Conservation (phyloP, 148 eudicot genomes). For the Vaccinium vitisidaea region DNA sequence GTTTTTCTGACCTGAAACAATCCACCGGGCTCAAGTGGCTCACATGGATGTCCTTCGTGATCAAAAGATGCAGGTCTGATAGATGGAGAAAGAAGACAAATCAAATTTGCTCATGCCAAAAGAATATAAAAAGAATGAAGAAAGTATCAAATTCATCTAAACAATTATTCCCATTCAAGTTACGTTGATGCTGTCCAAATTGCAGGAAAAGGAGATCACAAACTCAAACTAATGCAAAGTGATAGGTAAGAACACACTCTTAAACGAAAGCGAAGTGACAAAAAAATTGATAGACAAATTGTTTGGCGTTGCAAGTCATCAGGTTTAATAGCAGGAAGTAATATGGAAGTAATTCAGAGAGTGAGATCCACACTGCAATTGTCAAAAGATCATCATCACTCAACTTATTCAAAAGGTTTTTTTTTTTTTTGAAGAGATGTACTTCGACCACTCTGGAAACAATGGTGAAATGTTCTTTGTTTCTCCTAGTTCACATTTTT, state of each 20-base stretch:
- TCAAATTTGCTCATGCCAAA: not conserved
- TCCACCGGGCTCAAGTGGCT: conserved; percentile 32
- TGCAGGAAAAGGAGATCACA: not conserved
- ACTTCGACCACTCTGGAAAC: not conserved
- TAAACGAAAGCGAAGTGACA: not conserved
- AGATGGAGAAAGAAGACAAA: not conserved
- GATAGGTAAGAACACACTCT: not conserved
- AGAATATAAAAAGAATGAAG: not conserved
- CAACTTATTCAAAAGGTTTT: too few species aligned
- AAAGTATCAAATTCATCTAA: not conserved
- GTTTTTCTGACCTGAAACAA: conserved; percentile 37
- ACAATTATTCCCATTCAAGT: not conserved
- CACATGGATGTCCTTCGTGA: conserved; percentile 35
- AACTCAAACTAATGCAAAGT: not conserved
- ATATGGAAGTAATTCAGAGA: not conserved
- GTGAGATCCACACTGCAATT: not conserved
- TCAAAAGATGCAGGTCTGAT: conserved; percentile 26
- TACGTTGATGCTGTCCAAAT: not conserved
- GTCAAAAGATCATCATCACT: not conserved
- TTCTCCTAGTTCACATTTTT: not conserved
- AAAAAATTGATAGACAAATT: not conserved
- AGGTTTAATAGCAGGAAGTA: not conserved
- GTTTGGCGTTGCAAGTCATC: not conserved
- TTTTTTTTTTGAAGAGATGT: too few species aligned
- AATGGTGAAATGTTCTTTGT: not conserved